These are phyloP conservation scores for Giardia muris DNA, from an alignment of 208 protist genomes.

Conservation along the genomic window DNA sequence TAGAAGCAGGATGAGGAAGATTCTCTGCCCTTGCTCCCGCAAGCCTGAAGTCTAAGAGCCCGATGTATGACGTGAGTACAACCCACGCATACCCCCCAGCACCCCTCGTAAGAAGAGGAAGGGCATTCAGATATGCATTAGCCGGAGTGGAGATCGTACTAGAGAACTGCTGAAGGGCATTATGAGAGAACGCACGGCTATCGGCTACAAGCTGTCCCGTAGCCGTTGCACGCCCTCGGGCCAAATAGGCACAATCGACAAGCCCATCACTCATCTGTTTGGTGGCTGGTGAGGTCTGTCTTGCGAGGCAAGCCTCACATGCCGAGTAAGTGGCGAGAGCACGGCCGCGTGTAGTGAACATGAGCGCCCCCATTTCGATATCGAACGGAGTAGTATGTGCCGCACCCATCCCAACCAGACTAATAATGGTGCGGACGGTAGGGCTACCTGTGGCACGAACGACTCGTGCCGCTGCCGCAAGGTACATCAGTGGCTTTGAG, in stretches of 20 bases:
- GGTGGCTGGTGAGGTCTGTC: neutral
- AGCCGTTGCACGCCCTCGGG: neutral
- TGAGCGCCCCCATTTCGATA: neutral
- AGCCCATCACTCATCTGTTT: neutral
- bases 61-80: neutral
- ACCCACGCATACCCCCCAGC: neutral
- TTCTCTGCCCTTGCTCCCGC: neutral
- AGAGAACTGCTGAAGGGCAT: neutral
- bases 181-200: neutral
- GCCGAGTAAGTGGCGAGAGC: neutral
- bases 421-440: neutral
- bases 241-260: neutral
- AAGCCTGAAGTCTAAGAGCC: neutral
- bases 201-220: neutral
- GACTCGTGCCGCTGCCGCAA: neutral
- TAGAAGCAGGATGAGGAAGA: neutral
- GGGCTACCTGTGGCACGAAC: neutral
- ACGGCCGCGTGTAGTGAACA: neutral
- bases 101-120: neutral
- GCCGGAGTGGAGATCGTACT: neutral
- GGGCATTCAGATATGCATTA: neutral
- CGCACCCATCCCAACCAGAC: neutral
- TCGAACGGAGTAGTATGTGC: neutral
- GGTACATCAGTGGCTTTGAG: neutral
- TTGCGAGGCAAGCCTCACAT: conserved; percentile 1